These are phyloP conservation scores for Solidago caesia DNA, from an alignment of 129 eudicot genomes.

Conservation along the genomic window DNA sequence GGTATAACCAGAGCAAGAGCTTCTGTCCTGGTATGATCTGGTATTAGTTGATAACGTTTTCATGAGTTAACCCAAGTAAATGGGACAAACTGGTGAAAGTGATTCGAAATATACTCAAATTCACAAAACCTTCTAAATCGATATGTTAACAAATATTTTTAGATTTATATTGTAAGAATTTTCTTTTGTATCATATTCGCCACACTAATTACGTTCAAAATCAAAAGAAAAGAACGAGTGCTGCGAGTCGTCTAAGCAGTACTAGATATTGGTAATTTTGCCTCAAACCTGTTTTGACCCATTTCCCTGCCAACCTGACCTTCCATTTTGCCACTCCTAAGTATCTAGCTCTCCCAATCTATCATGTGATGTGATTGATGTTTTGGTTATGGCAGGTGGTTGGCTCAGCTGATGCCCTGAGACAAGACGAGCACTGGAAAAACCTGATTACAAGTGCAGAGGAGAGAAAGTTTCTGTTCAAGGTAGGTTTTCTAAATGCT, in stretches of 20 bases:
- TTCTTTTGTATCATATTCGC: neutral
- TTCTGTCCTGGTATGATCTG: constrained; percentile 75
- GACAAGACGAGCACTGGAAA: constrained; percentile 72
- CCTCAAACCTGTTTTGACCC: neutral
- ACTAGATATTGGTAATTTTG: neutral
- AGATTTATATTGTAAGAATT: neutral
- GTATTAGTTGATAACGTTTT: neutral
- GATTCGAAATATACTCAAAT: neutral
- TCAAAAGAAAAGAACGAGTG: neutral
- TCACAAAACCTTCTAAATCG: neutral
- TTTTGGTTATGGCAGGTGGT: constrained; percentile 63
- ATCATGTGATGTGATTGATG: neutral
- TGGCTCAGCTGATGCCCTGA: constrained; percentile 77
- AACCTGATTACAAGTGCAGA: constrained; percentile 82
- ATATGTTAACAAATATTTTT: neutral
- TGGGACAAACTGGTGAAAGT: constrained; percentile 2
- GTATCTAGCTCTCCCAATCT: constrained; percentile 3
- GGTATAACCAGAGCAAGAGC: constrained; percentile 96
- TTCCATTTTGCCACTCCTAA: no score
- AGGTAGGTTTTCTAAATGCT: constrained; percentile 41
- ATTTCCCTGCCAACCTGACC: neutral
- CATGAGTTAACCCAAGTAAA: neutral
- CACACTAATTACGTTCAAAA: neutral
- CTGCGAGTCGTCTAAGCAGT: neutral
- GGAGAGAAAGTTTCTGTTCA: constrained; percentile 52